Conservation (phyloP, 2,329 filamentous ascomycete species). For the Colletotrichum sansevieriae region DNA sequence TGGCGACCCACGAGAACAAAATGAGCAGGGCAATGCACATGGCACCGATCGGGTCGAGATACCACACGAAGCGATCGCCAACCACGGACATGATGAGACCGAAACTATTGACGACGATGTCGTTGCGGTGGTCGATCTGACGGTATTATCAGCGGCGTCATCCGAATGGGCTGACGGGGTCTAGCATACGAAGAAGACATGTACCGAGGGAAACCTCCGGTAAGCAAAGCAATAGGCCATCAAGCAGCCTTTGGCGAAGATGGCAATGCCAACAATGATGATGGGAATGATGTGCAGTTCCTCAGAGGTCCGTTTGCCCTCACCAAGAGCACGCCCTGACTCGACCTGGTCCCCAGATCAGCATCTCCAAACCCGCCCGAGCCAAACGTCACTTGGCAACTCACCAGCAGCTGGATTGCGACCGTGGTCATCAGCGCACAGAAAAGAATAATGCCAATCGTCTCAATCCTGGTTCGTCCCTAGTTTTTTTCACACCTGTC, state of each 20-base stretch:
- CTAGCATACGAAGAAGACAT: constrained; percentile 63
- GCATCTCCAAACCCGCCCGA: constrained; percentile 38
- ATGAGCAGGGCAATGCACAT: constrained; percentile 72
- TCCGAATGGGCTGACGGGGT: constrained; percentile 3
- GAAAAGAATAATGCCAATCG: constrained; percentile 75
- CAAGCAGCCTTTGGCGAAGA: constrained; percentile 64
- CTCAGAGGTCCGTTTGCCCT: constrained; percentile 56
- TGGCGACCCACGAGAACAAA: constrained; percentile 71
- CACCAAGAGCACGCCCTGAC: constrained; percentile 65
- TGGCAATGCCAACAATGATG: constrained; percentile 65
- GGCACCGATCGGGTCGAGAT: constrained; percentile 71
- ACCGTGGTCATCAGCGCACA: constrained; percentile 76
- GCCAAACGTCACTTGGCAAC: constrained; percentile 44
- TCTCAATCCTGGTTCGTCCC: constrained; percentile 73
- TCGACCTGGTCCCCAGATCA: constrained; percentile 57
- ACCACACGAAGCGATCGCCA: constrained; percentile 68
- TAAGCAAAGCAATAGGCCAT: constrained; percentile 68
- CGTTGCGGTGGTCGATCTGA: constrained; percentile 67
- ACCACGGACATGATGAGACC: constrained; percentile 68
- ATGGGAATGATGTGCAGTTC: constrained; percentile 67
- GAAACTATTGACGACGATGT: constrained; percentile 67
- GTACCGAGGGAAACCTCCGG: constrained; percentile 66
- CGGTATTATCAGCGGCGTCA: constrained; percentile 19
- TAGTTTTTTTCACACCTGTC: constrained; percentile 43
- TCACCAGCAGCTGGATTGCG: constrained; percentile 70